Evolutionary conservation across 1,284 basidiomycete species (phyloP), one percentile per base, ranked within the genome.

Genomic region (Microstroma glucosiphilum): DNA sequence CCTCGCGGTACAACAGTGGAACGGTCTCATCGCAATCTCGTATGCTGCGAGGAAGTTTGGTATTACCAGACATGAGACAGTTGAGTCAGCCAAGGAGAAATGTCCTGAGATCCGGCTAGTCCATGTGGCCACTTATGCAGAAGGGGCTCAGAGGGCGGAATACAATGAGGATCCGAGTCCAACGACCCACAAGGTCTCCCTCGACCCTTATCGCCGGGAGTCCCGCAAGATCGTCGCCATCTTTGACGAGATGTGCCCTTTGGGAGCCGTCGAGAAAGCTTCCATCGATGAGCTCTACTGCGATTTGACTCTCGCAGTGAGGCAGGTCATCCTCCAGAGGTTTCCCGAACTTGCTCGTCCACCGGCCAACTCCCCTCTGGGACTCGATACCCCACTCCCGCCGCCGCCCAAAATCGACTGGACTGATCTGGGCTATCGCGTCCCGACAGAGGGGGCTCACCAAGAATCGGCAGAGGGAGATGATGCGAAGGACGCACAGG

Each of bases 171-270:
- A 79, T 30, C 87, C 92, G 4, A 87, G 92, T 76, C 88, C 89
- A 0, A 84, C 84, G 63, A 96, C 91, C 11, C 93, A 98, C 82
- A 97, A 98, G 84, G 92, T 91, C 49, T 96, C 92, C 19, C 83
- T 99, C 56, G 96, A 99, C 79, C 87, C 90, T 63, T 98, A 98
- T 79, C 84, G 94, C 17, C 84, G 89, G 59, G 94, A 98, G 81
- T 91, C 89, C 70, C 83, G 85, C 66, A 96, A 93, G 81, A 89
- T 97, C 66, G 84, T 93, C n/a, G 84, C 84, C 9, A 82, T 91
- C 70, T 93, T 96, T 79, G 89, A 89, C 72, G 87, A 90, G 62
- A 83, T 85, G 60, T 82, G 92, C 40, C 88, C 89, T 0, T 69
- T 75, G 12, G 86, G 83, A 3, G 87, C 89, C 6, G 73, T 77